Evolutionary conservation across 208 protist genomes (phyloP), one percentile per base, ranked within the genome.

Genomic region (Strigomonas galati): DNA sequence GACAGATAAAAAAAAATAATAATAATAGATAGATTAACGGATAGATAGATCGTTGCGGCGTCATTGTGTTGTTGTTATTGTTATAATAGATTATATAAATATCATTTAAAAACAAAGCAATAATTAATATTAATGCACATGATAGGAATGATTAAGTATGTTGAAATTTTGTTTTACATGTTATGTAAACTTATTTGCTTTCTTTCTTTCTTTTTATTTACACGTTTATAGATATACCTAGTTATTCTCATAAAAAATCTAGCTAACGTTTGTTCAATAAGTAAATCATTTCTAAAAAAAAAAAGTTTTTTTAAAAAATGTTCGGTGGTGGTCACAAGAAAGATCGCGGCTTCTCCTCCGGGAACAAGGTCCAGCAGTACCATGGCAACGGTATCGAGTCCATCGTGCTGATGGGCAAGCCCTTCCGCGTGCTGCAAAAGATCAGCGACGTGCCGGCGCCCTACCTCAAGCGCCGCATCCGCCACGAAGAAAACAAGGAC

Each of bases 281-380:
- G 6, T 21, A 19, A 19, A 21, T 55, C 28, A 5, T 35, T 31
- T 43, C 24, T 9, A 9, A 65, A 55, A 40, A 64, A 71, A 57
- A 54, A 35, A 31, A 64, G 17, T 2, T 24, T 62, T 49, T 21
- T 46, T 19, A 26, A 46, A 46, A 26, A 62, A 75, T 82, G 44
- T 62, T 53, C 28, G n/a, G n/a, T n/a, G 35, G 66, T 23, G 51
- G 65, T 12, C 37, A 53, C 40, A 70, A 58, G 26, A 91, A 87
- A 71, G 82, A 90, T 68, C 91, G 88, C 60, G 77, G 75, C 55
- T 92, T 94, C 65, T 89, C 82, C 19, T 84, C 79, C 48, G 76
- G 81, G 23, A 83, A 87, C 60, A 94, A 94, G 78, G 72, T 92
- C 24, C 80, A 90, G 84, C 82, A 85, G 61, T 87, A 91, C 63